Evolutionary conservation across 106 monocot species (phyloP).

Genomic region (Chionographis japonica): DNA sequence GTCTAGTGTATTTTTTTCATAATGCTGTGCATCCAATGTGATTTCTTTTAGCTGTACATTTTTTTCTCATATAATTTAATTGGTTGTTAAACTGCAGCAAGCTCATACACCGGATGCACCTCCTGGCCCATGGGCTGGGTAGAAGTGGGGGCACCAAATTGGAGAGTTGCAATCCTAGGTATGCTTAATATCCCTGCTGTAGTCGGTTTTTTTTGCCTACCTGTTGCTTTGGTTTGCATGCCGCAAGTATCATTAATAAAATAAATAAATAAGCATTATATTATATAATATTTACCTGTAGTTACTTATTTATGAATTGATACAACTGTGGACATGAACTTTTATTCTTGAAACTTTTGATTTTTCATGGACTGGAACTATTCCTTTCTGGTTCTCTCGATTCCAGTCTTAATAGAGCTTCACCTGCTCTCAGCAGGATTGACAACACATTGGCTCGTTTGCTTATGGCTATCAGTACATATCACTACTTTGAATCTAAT

Average conservation of each 20-base stretch:
- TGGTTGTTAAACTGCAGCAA: constrained; percentile 24
- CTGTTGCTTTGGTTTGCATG: background rate
- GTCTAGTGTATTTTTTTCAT: background rate
- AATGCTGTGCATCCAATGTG: background rate
- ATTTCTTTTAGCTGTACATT: background rate
- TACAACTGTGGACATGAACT: too few species aligned
- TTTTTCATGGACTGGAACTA: too few species aligned
- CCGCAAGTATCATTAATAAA: background rate
- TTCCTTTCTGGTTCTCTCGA: too few species aligned
- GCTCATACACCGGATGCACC: constrained; percentile 37
- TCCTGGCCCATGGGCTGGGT: constrained; percentile 45
- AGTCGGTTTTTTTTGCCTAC: background rate
- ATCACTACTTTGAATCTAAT: too few species aligned
- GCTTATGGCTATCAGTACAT: too few species aligned
- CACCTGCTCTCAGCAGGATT: too few species aligned
- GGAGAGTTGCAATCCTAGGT: background rate
- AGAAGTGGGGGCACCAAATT: constrained; percentile 15
- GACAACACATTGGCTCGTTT: too few species aligned
- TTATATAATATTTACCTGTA: too few species aligned
- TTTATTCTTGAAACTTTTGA: too few species aligned
- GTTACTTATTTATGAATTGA: too few species aligned
- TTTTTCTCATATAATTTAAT: background rate
- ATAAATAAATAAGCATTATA: too few species aligned
- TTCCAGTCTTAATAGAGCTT: too few species aligned
- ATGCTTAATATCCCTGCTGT: background rate